Base-by-base conservation (phyloP, 2,329 filamentous ascomycete species). In the Colletotrichum sp. region DNA sequence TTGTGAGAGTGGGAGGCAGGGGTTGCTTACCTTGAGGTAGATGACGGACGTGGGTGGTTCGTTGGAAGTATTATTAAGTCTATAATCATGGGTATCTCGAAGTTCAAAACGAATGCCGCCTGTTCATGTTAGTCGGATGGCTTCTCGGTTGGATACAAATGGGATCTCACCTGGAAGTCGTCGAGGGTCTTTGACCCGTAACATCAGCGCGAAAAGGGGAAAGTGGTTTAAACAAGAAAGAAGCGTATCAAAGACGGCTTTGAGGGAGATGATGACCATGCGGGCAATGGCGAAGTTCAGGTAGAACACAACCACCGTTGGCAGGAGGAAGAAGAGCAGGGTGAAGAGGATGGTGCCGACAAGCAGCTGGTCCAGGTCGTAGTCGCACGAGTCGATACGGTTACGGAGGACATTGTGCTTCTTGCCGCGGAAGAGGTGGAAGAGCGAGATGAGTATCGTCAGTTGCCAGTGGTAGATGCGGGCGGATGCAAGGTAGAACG, bases 401-500 rank as follows among this genome's bases (percentile, higher is more conserved):
- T 98, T 98, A 77, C 98, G 94, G 26, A 99, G 91, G 18, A 99
- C 94, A 80, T 99, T 99, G 83, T 98, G 94, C 85, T 99, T 99
- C 87, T 98, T 99, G 74, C 97, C 98, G 36, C 96, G 95, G 83
- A 99, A 99, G 12, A 99, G 92, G 83, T 99, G 98, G 85, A 99
- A 99, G n/a, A 99, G 92, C 13, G 96, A 99, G 78, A 96, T 93
- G 78, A 99, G 94, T 77, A 99, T 99, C 5, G 95, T 98, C 77
- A 99, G 92, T 85, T 99, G 97, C 97, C 97, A 99, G 86, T 99
- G 96, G 85, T 96, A 99, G 81, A 99, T 99, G 68, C 97, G 94
- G 4, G 97, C 97, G 10, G 96, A 98, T 18, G 98, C 96, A 73
- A 99, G 93, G 84, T 99, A 99, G 84, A 99, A 99, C 2, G 95